phyloP scores from a whole-genome alignment of 2,329 filamentous ascomycete species.

The Verticillium nubilum region DNA sequence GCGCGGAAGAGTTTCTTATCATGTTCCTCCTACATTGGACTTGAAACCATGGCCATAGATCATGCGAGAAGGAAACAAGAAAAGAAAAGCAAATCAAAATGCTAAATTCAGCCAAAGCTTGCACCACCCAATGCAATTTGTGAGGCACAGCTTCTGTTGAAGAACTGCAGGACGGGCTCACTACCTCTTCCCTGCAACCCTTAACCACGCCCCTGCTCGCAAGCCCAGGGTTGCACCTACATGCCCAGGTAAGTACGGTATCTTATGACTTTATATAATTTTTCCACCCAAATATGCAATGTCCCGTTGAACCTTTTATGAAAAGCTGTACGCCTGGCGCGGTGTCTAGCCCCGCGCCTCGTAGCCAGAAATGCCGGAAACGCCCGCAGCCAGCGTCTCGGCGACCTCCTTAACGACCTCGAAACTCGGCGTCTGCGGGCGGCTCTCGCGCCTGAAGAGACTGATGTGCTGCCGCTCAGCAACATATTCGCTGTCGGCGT shows the following conservation, averaged over 20 bases:
- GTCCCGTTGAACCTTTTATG: neutral
- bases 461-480: constrained; percentile 84
- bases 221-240: constrained; percentile 1
- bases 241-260: neutral
- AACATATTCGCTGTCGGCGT: constrained; percentile 92
- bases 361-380: constrained; percentile 17
- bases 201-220: neutral
- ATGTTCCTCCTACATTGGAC: neutral
- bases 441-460: constrained; percentile 55
- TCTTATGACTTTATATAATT: neutral
- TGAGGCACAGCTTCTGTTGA: neutral
- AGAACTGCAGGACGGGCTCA: neutral
- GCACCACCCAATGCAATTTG: neutral
- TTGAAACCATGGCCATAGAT: neutral
- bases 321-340: neutral
- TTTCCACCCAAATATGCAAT: neutral
- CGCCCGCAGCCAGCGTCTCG: constrained; percentile 11
- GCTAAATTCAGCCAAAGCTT: neutral
- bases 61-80: neutral
- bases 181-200: neutral
- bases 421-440: constrained; percentile 42
- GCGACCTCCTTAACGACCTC: constrained; percentile 13
- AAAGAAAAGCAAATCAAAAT: neutral
- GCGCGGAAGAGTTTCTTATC: neutral
- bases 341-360: constrained; percentile 8